Evolutionary conservation across 2,329 filamentous ascomycete genomes (phyloP), one percentile per base, ranked within the genome.

Genomic region (Phyllosticta paracitricarpa): DNA sequence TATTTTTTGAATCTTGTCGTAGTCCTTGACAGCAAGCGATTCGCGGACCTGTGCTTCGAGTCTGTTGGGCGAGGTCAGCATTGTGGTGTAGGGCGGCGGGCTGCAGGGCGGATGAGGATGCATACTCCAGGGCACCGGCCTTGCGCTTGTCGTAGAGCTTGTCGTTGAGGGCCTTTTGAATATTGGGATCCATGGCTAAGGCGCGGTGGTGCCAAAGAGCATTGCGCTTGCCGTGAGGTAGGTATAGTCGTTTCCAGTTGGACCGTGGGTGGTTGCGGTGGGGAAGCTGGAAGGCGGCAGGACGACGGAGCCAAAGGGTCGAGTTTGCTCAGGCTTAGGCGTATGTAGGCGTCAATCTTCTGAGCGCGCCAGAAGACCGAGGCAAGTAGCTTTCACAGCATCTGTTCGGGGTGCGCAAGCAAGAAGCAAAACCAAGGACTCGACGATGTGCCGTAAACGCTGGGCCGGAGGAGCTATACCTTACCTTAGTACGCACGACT

Each of bases 61-160:
- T 68, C 91, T 96, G 70, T 61, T 26, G 25, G 26, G 63, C 28
- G 53, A 24, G 68, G 57, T 65, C 54, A 61, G 55, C 61, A 28
- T 35, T n/a, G 55, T 28, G 55, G 58, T 12, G 12, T 30, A 22
- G 5, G 54, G 55, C 24, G 51, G 58, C 9, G 12, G 30, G 52
- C 19, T n/a, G 59, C 48, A 22, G 17, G 1, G 6, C n/a, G 5
- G 25, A 12, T 12, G 56, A 4, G 24, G 17, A 55, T 63, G 79
- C 88, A 70, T 86, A 96, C 91, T 99, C 94, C 62, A 99, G 84
- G 68, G 95, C 94, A 66, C 94, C 94, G 71, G 91, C 87, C 77
- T 99, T 99, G 73, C 95, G 86, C 81, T 95, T 96, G 73, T 99
- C 94, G 75, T 99, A 99, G 72, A 97, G 87, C 84, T 97, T 99